Evolutionary conservation across 257 asterid genomes (phyloP), one percentile per base, ranked within the genome.

Genomic region (Solanum pennellii): DNA sequence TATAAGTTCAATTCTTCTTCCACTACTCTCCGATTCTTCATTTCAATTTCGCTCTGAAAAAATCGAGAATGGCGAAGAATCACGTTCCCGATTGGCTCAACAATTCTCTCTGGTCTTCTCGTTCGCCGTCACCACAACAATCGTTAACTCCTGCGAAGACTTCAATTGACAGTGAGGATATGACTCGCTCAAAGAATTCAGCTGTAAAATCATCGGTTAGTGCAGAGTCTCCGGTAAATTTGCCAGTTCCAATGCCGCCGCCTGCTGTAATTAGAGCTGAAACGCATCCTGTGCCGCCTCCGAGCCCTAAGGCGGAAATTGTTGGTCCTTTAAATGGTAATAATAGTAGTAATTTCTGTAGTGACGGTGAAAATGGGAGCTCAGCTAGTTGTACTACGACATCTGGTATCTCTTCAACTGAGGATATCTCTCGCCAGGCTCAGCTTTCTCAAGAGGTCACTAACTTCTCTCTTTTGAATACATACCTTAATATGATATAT

Each of bases 61-160:
- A 49, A 20, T 66, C 84, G 25, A 5, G 2, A 10, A 88, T 75
- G 87, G 75, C 52, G 7, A 65, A 65, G 3, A 93, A 92, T 49
- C 76, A 89, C 83, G 93, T 93, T 42, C 98, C 96, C 75, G 98
- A 94, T 90, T 94, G 98, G 98, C 95, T 94, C 88, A 94, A 94
- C 83, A 94, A 92, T 93, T 90, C 98, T 14, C 93, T 94, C 87
- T 94, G 98, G 98, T 92, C 97, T 62, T 84, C 95, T 20, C 92
- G 92, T 27, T 52, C 62, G 62, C 62, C 62, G 62, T 23, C 10
- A 23, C 62, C 62, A 52, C n/a, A 52, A 52, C 62, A 52, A 52
- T 52, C 62, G 62, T 52, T 52, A 52, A 82, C 90, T 56, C 25
- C 65, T 18, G 65, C 65, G 12, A 3, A 56, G n/a, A 56, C n/a